A percentile compares a stretch with the other conserved stretches of the same genome.
phyloP scores from a whole-genome alignment of 495 filamentous ascomycete genomes.

The Talaromyces borbonicus region DNA sequence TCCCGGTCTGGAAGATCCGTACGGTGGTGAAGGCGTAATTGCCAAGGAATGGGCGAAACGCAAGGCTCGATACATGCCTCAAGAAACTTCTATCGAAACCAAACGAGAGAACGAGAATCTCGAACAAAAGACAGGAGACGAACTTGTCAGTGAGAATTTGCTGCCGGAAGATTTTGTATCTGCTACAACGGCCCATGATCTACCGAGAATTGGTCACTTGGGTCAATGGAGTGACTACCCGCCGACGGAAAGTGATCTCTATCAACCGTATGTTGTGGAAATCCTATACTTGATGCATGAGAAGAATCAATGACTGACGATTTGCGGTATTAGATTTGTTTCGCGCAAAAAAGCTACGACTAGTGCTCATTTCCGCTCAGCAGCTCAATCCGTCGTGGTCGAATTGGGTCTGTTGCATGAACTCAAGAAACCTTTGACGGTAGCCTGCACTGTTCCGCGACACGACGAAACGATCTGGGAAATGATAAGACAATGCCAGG shows the following conservation, averaged over 20 bases:
- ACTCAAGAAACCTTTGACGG: conserved; percentile 23
- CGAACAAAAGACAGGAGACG: conserved; percentile 5
- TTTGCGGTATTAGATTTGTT: neutral
- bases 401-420: conserved; percentile 34
- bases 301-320: neutral
- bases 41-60: conserved; percentile 18
- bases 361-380: conserved; percentile 12
- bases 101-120: conserved; percentile 6
- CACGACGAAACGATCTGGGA: conserved; percentile 22
- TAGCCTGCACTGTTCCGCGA: conserved; percentile 19
- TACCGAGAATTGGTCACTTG: conserved; percentile 47
- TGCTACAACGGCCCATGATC: conserved; percentile 45
- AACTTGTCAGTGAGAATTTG: conserved; percentile 9
- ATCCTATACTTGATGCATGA: neutral
- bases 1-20: conserved; percentile 44
- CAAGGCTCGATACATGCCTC: neutral
- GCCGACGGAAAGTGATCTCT: conserved; percentile 15
- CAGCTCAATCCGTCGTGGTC: conserved; percentile 35
- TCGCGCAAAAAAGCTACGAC: neutral
- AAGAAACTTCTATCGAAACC: conserved; percentile 11
- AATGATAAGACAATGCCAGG: conserved; percentile 19
- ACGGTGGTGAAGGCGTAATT: conserved; percentile 29
- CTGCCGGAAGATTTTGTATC: conserved; percentile 36
- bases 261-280: conserved; percentile 17
- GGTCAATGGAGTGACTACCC: conserved; percentile 35